These are phyloP conservation scores for Solanum commersonii DNA, from an alignment of 257 asterid species.

Conservation along the genomic window DNA sequence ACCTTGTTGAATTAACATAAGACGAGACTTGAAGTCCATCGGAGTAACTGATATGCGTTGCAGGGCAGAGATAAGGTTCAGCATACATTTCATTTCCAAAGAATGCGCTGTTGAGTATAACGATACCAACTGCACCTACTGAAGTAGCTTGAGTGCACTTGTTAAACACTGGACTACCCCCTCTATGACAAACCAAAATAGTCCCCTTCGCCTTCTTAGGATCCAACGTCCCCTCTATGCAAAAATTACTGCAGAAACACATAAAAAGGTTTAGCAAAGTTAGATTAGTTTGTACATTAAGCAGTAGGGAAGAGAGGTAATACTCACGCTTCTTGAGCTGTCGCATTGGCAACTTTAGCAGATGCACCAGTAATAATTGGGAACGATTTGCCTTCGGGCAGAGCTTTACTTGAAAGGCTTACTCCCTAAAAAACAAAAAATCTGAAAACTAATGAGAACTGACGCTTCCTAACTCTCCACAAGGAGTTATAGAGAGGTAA, in stretches of 20 bases:
- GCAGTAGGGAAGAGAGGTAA: not conserved
- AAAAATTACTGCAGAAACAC: constrained; percentile 37
- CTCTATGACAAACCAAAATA: constrained; percentile 77
- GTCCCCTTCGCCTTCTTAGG: constrained; percentile 67
- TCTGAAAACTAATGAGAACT: not conserved
- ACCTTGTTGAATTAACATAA: constrained; percentile 53
- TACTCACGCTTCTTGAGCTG: constrained; percentile 60
- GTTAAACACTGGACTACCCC: constrained; percentile 57
- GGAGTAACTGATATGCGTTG: constrained; percentile 63
- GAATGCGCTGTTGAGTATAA: constrained; percentile 46
- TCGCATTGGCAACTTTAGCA: constrained; percentile 42
- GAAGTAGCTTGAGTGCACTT: constrained; percentile 68
- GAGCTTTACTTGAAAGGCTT: constrained; percentile 47
- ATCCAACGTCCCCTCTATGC: constrained; percentile 63
- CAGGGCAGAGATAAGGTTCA: constrained; percentile 82
- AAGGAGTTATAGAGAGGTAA: not conserved
- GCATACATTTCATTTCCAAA: constrained; percentile 78
- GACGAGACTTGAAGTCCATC: constrained; percentile 58
- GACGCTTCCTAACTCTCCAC: not conserved
- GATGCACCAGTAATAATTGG: constrained; percentile 40
- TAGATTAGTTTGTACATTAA: not conserved
- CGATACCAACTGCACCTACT: constrained; percentile 90
- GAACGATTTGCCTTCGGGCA: constrained; percentile 28
- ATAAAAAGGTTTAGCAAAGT: not conserved
- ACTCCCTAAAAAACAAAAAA: constrained; percentile 42